Conservation (phyloP, 257 asterid species). For the Rauvolfia tetraphylla region DNA sequence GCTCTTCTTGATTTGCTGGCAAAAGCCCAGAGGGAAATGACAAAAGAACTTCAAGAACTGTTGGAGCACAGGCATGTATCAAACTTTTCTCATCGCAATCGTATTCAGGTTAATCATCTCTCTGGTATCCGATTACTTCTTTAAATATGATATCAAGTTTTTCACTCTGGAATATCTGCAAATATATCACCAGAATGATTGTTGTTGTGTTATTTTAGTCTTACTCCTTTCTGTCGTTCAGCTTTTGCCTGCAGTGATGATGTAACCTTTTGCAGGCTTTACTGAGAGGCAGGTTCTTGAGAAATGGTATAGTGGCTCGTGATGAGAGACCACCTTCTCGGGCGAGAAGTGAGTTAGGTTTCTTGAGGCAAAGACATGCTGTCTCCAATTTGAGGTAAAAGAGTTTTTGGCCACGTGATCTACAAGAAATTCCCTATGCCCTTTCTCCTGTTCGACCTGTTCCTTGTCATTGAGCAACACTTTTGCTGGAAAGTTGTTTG, state of each 20-base stretch:
- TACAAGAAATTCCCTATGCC: not conserved
- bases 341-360: slow-evolving; percentile 69
- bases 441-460: not conserved
- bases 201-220: slow-evolving; percentile 12
- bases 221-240: not conserved
- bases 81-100: slow-evolving; percentile 75
- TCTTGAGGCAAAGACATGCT: slow-evolving; percentile 66
- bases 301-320: slow-evolving; percentile 40
- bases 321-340: slow-evolving; percentile 53
- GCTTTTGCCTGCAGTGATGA: slow-evolving; percentile 16
- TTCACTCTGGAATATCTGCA: not conserved
- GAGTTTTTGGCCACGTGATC: not conserved
- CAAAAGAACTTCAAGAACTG: slow-evolving; percentile 57
- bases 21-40: slow-evolving; percentile 70
- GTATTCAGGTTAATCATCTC: slow-evolving; percentile 65
- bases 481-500: slow-evolving; percentile 2
- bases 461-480: not conserved
- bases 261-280: slow-evolving; percentile 50
- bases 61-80: slow-evolving; percentile 63
- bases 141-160: not conserved
- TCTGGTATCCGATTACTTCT: not conserved
- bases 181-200: not conserved
- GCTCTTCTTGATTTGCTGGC: slow-evolving; percentile 77
- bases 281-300: slow-evolving; percentile 74
- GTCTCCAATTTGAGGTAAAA: slow-evolving; percentile 87